Evolutionary conservation across 1,139 yeast species (phyloP).

Genomic region (Suhomyces maxii): DNA sequence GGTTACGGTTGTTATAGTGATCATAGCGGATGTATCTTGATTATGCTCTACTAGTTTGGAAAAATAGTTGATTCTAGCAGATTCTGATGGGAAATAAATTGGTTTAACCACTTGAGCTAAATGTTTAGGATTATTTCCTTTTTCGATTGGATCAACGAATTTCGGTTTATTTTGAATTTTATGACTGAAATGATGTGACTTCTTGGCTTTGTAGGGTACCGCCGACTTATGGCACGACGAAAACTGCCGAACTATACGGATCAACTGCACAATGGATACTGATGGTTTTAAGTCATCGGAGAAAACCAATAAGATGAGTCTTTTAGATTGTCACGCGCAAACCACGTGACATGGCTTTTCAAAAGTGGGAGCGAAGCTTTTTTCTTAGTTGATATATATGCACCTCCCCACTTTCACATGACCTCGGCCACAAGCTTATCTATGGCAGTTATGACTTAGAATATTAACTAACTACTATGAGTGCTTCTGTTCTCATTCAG

Average conservation of each 20-base stretch:
- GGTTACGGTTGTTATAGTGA: constrained; percentile 42
- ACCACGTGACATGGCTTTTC: not conserved
- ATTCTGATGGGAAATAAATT: constrained; percentile 12
- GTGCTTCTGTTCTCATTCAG: not conserved
- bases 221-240: constrained; percentile 3
- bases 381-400: too few species aligned
- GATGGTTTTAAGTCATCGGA: not conserved
- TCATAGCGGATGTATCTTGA: constrained; percentile 29
- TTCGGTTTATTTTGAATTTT: too few species aligned
- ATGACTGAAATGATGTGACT: not conserved
- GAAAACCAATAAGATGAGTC: not conserved
- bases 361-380: too few species aligned
- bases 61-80: constrained; percentile 13
- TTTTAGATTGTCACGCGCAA: not conserved
- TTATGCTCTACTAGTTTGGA: constrained; percentile 16
- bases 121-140: not conserved
- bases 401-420: not conserved
- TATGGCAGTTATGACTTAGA: not conserved
- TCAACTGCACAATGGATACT: constrained; percentile 9
- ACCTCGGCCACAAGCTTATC: not conserved
- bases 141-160: not conserved
- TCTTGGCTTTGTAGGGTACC: not conserved
- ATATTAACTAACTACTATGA: not conserved
- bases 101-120: constrained; percentile 16
- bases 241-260: constrained; percentile 1